Percentiles rank a stretch among this genome's conserved stretches.
Conservation (phyloP, 306 rosid species). For the Alnus rubra region DNA sequence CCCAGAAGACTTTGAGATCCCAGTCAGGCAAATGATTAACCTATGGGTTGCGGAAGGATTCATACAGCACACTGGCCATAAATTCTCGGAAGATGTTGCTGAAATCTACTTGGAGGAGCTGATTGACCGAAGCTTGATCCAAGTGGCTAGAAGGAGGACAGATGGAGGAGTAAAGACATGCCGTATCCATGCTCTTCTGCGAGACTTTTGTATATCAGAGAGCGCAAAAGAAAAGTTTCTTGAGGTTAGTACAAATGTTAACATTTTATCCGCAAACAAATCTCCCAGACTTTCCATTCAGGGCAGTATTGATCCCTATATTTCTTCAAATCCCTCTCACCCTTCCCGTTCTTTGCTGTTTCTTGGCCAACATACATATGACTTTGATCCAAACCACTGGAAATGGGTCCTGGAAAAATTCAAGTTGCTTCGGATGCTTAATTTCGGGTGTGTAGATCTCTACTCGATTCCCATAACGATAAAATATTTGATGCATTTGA, state of each 20-base stretch:
- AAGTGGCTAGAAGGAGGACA: neutral
- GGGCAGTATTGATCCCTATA: too few relatives aligned
- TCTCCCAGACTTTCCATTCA: neutral
- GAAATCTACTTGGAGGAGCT: neutral
- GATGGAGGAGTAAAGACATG: neutral
- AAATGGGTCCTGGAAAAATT: neutral
- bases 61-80: neutral
- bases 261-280: neutral
- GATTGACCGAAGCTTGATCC: neutral
- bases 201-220: neutral
- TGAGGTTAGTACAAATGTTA: neutral
- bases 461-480: neutral
- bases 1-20: neutral
- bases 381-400: neutral
- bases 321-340: neutral
- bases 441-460: neutral
- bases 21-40: neutral
- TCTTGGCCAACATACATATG: neutral
- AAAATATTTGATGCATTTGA: neutral
- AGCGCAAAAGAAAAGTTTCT: neutral
- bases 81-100: neutral
- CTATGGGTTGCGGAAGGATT: neutral
- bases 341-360: neutral
- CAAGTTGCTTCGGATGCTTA: neutral
- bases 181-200: neutral